Evolutionary conservation across 495 filamentous ascomycete genomes (phyloP), one percentile per base, ranked within the genome.

Genomic region (Tuber borchii): DNA sequence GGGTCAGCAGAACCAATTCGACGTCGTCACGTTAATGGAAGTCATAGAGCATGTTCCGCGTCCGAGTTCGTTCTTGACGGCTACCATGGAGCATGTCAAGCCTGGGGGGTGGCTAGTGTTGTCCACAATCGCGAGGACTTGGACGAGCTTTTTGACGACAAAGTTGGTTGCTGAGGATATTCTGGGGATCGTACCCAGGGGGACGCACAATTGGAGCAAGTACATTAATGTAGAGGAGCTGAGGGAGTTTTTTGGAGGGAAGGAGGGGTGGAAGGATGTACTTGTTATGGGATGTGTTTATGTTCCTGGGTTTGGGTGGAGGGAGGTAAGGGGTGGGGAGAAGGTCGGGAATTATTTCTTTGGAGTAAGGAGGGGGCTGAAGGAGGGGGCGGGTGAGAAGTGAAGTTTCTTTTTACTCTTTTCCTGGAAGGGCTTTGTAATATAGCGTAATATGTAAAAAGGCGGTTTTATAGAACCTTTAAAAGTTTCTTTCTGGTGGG

Each of bases 281-380:
- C 70, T 86, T 81, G 87, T 87, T n/a, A 88, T 95, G 91, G 95
- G 95, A 0, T 92, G 95, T 40, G 86, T 96, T 39, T 99, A 95
- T 87, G 88, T 97, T 70, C 95, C 95, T 20, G 94, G 93, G 1
- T 71, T 95, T 51, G 95, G 95, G 68, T 99, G 95, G 95, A 95
- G 87, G 86, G 90, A 93, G 85, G 91, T 97, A 3, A 81, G 75
- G 22, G 92, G 92, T 14, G 91, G 92, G 71, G 95, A 99, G 86
- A 90, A 88, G 83, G 89, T 92, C 84, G 95, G 95, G 46, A 99
- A 99, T 85, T 99, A 99, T 84, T 98, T 99, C 84, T 96, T 97
- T 85, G 95, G 89, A 56, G 89, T 96, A 44, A 89, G 91, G 84
- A 96, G 86, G 85, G 87, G 85, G 37, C 46, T 86, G 72, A 85